A percentile compares a stretch with the other conserved stretches of the same genome.
phyloP scores from a whole-genome alignment of 2,329 filamentous ascomycete genomes.

The Albophoma yamanashiensis region DNA sequence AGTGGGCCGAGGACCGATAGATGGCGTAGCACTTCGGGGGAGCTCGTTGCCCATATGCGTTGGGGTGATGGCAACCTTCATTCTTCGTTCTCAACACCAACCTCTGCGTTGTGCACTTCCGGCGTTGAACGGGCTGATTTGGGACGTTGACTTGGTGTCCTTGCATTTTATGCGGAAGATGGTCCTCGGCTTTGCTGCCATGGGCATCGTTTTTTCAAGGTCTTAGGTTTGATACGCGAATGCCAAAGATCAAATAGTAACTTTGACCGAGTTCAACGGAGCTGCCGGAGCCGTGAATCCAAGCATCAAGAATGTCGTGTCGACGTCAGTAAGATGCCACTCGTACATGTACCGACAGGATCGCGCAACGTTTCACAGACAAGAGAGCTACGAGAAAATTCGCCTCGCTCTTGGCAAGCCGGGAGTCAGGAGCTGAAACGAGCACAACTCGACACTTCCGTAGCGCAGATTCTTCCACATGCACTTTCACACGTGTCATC shows the following conservation, averaged over 20 bases:
- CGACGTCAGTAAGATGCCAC: neutral
- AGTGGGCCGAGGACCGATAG: slow-evolving; percentile 80
- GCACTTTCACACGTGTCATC: neutral
- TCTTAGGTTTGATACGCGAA: neutral
- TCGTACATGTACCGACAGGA: neutral
- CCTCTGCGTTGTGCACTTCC: slow-evolving; percentile 2
- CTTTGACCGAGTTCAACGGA: neutral
- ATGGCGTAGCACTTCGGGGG: neutral
- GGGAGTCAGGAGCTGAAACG: neutral
- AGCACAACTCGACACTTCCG: neutral
- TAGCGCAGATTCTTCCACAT: neutral
- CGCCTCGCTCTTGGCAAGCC: neutral
- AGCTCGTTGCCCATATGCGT: neutral
- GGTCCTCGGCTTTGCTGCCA: neutral
- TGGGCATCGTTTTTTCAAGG: neutral
- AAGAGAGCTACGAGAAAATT: too few species aligned
- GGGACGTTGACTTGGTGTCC: slow-evolving; percentile 3
- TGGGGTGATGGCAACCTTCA: neutral
- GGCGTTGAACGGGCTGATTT: slow-evolving; percentile 11
- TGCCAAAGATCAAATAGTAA: neutral
- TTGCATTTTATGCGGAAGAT: slow-evolving; percentile 1
- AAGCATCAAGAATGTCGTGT: neutral
- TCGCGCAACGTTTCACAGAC: too few species aligned
- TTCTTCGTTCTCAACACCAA: neutral
- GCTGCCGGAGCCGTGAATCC: neutral